Conservation (phyloP, 164 flowering plant species). For the Vitis amurensis region DNA sequence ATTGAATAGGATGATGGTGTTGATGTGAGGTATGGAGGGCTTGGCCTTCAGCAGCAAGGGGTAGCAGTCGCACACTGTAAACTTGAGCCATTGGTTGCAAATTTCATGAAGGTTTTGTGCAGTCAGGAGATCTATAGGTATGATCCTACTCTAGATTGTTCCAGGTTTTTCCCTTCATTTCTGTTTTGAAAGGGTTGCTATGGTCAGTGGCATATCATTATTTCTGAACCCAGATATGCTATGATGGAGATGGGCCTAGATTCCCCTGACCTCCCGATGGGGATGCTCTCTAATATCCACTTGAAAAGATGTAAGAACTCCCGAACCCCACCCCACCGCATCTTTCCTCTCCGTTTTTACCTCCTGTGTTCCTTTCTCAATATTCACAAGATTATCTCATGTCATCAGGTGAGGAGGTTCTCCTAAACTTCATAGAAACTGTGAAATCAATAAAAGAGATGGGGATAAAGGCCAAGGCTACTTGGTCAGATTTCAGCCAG, state of each 20-base stretch:
- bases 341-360: neutral
- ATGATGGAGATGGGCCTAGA: conserved; percentile 82
- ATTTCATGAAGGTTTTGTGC: conserved; percentile 74
- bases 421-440: conserved; percentile 44
- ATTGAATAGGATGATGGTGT: conserved; percentile 66
- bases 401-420: conserved; percentile 62
- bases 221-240: conserved; percentile 50
- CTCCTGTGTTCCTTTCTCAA: neutral
- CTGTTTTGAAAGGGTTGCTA: neutral
- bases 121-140: conserved; percentile 76
- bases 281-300: conserved; percentile 67
- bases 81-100: conserved; percentile 66
- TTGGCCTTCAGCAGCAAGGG: conserved; percentile 78
- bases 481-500: conserved; percentile 72
- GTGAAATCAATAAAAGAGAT: conserved; percentile 38
- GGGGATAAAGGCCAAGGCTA: conserved; percentile 37
- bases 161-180: neutral
- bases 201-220: no score
- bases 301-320: conserved; percentile 55
- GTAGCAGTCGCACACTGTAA: conserved; percentile 61
- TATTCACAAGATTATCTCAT: neutral
- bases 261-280: conserved; percentile 64
- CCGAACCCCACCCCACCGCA: no score
- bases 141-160: neutral
- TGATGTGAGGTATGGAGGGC: conserved; percentile 74